phyloP scores from a whole-genome alignment of 768 basidiomycete genomes.

The Pleurotus tuber-regium region DNA sequence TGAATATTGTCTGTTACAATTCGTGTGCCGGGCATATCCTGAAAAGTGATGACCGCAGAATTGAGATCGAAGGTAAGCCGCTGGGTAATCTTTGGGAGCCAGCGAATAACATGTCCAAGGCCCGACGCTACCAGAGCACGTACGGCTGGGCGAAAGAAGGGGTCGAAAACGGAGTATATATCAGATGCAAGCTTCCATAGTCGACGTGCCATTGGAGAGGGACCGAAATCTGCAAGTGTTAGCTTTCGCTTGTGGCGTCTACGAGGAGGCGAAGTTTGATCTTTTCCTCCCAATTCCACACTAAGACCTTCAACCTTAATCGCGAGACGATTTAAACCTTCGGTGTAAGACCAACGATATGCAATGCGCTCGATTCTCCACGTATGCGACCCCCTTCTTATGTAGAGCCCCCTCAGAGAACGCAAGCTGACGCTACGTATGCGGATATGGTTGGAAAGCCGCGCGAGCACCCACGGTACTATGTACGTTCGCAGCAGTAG shows the following conservation, averaged over 20 bases:
- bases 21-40: slow-evolving; percentile 49
- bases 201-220: slow-evolving; percentile 40
- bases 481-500: slow-evolving; percentile 65
- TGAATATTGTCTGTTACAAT: slow-evolving; percentile 49
- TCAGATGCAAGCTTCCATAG: slow-evolving; percentile 37
- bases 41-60: slow-evolving; percentile 47
- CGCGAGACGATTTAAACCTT: slow-evolving; percentile 54
- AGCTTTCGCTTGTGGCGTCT: slow-evolving; percentile 39
- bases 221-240: slow-evolving; percentile 46
- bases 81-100: slow-evolving; percentile 67
- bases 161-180: slow-evolving; percentile 49
- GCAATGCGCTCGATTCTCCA: slow-evolving; percentile 71
- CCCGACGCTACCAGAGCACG: slow-evolving; percentile 52
- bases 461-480: slow-evolving; percentile 59
- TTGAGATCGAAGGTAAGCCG: slow-evolving; percentile 67
- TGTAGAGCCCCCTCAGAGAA: slow-evolving; percentile 75
- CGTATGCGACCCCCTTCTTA: slow-evolving; percentile 50
- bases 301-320: slow-evolving; percentile 61
- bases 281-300: slow-evolving; percentile 42
- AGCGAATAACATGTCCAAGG: slow-evolving; percentile 58
- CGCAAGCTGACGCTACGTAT: slow-evolving; percentile 73
- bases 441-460: slow-evolving; percentile 61
- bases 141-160: slow-evolving; percentile 58
- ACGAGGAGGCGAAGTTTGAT: slow-evolving; percentile 22
- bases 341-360: slow-evolving; percentile 50